Conservation (phyloP, 306 rosid genomes). For the Quercus berberidifolia region DNA sequence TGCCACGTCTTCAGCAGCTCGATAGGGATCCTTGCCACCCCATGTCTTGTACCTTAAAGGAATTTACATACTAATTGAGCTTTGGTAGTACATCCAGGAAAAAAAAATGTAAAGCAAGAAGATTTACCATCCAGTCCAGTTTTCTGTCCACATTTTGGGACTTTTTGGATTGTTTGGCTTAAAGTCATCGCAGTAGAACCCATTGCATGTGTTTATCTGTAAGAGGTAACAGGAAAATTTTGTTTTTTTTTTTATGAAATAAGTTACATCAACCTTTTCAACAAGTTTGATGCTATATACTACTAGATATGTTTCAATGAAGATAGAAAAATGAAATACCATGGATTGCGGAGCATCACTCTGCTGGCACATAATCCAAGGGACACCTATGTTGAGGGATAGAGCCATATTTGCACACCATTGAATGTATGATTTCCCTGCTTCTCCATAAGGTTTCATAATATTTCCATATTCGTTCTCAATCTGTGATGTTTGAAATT, state of each 20-base stretch:
- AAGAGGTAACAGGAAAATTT: neutral
- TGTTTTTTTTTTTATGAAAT: neutral
- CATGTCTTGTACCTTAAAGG: neutral
- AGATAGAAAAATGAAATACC: neutral
- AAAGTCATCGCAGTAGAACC: conserved; percentile 25
- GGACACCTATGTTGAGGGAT: conserved; percentile 15
- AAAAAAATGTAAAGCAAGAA: neutral
- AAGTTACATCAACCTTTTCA: too few species aligned
- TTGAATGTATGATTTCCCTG: conserved; percentile 13
- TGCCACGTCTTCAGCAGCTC: conserved; percentile 24
- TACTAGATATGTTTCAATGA: too few species aligned
- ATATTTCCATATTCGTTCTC: conserved; percentile 36
- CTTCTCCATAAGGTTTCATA: conserved; percentile 10
- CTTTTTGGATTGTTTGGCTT: conserved; percentile 15
- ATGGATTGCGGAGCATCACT: conserved; percentile 21
- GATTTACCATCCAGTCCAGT: conserved; percentile 22
- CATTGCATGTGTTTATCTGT: conserved; percentile 33
- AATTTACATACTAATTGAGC: neutral
- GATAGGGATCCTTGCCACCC: conserved; percentile 23
- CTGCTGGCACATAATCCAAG: conserved; percentile 36
- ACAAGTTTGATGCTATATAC: neutral
- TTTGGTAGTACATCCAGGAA: neutral
- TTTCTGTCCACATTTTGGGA: conserved; percentile 33
- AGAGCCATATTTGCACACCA: conserved; percentile 26
- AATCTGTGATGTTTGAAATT: conserved; percentile 11